Conservation (phyloP, 257 asterid genomes). For the Scutellaria minor region DNA sequence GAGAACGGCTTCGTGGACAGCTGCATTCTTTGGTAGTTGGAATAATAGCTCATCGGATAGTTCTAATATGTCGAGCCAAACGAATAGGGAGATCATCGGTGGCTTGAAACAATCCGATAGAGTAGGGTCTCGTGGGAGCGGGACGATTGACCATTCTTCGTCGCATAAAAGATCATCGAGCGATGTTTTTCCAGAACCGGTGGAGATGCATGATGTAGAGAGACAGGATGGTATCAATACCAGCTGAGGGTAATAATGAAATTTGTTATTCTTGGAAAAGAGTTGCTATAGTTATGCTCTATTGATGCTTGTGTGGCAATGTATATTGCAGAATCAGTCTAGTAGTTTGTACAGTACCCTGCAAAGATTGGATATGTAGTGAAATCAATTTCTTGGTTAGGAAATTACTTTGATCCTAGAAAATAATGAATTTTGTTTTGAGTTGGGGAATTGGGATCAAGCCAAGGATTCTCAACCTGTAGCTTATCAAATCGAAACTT, state of each 20-base stretch:
- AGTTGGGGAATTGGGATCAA: too few relatives aligned
- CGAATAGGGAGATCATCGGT: conserved; percentile 48
- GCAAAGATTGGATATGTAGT: not conserved
- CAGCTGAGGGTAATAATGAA: conserved; percentile 16
- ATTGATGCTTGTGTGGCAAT: not conserved
- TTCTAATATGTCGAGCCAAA: conserved; percentile 42
- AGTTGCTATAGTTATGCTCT: conserved; percentile 1
- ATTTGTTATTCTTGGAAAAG: conserved; percentile 4
- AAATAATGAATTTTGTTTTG: too few relatives aligned
- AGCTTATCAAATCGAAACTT: too few relatives aligned
- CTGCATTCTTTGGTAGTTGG: conserved; percentile 67
- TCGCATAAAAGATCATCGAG: conserved; percentile 63
- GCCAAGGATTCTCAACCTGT: too few relatives aligned
- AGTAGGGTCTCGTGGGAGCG: conserved; percentile 64
- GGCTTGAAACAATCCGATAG: conserved; percentile 52
- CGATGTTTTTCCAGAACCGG: conserved; percentile 65
- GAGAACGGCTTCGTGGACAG: conserved; percentile 54
- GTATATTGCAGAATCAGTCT: not conserved
- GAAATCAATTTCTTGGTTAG: not conserved
- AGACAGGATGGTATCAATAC: conserved; percentile 36
- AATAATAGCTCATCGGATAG: conserved; percentile 60
- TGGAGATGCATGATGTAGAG: conserved; percentile 52
- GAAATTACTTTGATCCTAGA: not conserved
- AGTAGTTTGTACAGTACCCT: conserved; percentile 29
- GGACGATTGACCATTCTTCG: conserved; percentile 52